phyloP scores from a whole-genome alignment of 768 basidiomycete genomes.

The Leccinum olivaceopallidum region DNA sequence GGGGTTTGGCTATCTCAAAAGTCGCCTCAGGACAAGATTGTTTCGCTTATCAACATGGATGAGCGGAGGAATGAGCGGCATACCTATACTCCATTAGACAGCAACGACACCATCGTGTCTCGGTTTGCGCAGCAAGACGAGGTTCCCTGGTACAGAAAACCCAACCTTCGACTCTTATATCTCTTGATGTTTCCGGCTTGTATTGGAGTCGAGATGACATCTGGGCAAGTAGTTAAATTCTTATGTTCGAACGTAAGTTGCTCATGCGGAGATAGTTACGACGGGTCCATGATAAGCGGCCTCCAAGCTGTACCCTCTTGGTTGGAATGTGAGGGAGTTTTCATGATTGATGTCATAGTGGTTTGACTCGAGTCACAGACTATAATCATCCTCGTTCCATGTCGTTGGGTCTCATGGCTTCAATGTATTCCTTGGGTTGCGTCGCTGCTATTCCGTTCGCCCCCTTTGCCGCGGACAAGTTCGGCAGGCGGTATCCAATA shows the following conservation, averaged over 20 bases:
- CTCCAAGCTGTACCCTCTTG: no score
- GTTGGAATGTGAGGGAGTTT: no score
- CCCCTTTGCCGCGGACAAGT: no score
- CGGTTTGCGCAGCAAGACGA: neutral
- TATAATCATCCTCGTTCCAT: no score
- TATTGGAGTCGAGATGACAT: neutral
- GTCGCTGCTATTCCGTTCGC: no score
- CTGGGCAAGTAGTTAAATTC: neutral
- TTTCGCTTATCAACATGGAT: neutral
- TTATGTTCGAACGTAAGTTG: neutral
- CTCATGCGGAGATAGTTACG: no score
- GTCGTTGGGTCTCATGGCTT: no score
- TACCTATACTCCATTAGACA: neutral
- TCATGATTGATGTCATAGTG: no score
- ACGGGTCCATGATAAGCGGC: no score
- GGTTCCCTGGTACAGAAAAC: slow-evolving; percentile 55
- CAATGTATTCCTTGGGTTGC: no score
- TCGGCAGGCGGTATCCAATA: no score
- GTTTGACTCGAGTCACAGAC: no score
- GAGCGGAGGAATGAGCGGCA: neutral
- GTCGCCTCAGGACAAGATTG: neutral
- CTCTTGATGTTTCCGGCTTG: neutral
- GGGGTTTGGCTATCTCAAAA: neutral
- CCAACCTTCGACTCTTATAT: slow-evolving; percentile 24
- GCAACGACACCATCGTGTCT: slow-evolving; percentile 7